Evolutionary conservation across 164 flowering plant genomes (phyloP).

Genomic region (Tetrastigma voinierianum): DNA sequence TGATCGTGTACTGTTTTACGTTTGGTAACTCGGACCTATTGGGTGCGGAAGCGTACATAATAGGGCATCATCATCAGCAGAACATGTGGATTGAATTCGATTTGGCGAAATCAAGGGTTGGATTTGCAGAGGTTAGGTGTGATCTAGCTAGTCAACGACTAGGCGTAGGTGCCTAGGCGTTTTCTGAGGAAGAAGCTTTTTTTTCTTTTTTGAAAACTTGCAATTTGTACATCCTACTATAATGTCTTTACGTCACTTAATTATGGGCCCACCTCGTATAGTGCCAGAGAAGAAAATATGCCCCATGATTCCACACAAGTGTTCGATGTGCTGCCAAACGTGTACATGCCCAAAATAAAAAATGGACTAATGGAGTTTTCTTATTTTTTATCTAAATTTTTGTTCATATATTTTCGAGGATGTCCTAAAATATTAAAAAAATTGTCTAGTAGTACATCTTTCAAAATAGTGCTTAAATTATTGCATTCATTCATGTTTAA

Average conservation of each 20-base stretch:
- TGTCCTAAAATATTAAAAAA: too few species aligned
- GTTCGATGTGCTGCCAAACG: too few species aligned
- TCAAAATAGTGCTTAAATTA: too few species aligned
- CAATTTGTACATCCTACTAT: background rate
- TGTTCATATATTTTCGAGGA: too few species aligned
- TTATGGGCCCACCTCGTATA: too few species aligned
- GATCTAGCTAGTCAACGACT: slow-evolving; percentile 60
- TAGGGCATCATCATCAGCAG: slow-evolving; percentile 88
- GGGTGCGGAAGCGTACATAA: slow-evolving; percentile 65
- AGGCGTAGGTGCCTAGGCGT: slow-evolving; percentile 15
- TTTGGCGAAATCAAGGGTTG: slow-evolving; percentile 56
- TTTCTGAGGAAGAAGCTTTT: background rate
- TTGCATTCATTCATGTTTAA: too few species aligned
- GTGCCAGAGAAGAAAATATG: background rate
- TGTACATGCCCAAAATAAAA: too few species aligned
- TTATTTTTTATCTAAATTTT: too few species aligned
- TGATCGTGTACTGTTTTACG: slow-evolving; percentile 68
- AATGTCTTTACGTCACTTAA: too few species aligned
- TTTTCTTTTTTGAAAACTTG: too few species aligned
- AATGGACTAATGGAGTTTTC: too few species aligned
- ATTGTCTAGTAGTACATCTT: too few species aligned
- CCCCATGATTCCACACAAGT: background rate
- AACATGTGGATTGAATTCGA: slow-evolving; percentile 92
- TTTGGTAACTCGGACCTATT: slow-evolving; percentile 83
- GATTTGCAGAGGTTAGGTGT: slow-evolving; percentile 70